Evolutionary conservation across 1,284 basidiomycete species (phyloP).

Genomic region (Ustilago tritici): DNA sequence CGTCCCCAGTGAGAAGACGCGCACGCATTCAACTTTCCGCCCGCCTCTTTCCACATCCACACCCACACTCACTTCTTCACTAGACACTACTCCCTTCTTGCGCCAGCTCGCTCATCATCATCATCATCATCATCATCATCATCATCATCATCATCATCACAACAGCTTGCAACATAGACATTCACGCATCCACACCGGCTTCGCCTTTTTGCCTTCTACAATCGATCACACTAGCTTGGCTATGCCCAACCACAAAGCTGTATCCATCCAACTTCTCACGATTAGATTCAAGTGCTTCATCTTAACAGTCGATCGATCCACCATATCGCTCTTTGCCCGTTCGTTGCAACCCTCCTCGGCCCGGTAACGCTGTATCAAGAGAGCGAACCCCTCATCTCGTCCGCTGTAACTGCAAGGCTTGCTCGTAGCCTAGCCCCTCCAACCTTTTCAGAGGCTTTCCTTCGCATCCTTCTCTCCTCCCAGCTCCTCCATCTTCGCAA

Average conservation of each 20-base stretch:
- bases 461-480: neutral
- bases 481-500: neutral
- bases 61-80: neutral
- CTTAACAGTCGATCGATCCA: neutral
- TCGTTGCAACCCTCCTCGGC: neutral
- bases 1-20: neutral
- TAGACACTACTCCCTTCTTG: neutral
- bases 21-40: neutral
- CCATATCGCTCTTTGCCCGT: neutral
- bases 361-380: neutral
- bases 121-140: slow-evolving; percentile 5
- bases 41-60: neutral
- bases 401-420: no score
- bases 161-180: neutral
- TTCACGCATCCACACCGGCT: neutral
- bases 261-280: neutral
- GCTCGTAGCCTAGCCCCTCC: no score
- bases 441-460: neutral
- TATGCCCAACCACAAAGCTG: neutral
- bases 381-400: neutral
- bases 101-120: slow-evolving; percentile 1
- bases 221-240: neutral
- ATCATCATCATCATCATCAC: slow-evolving; percentile 5
- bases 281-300: neutral
- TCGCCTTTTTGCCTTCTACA: neutral